Evolutionary conservation across 352 stramenopile species (phyloP), one percentile per base, ranked within the genome.

Genomic region (Phytophthora hybrid): DNA sequence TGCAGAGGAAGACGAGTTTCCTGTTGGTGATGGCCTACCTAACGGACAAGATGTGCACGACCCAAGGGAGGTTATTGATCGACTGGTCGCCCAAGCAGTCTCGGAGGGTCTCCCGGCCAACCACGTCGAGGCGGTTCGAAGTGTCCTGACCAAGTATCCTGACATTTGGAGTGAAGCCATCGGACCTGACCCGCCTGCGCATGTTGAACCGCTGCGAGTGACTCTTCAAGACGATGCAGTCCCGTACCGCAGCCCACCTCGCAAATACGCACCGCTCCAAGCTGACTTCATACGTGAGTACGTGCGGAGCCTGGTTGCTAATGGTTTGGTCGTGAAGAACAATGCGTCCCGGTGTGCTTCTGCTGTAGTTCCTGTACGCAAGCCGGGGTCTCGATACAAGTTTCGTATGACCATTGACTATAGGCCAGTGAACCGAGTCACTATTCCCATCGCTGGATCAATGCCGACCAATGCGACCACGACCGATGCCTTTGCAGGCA

Each of bases 241-340:
- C 8, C 51, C 62, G 4, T 23, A 57, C 2, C 49, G 51, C 1
- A 63, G 21, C 11, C 8, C 55, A 8, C 54, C 61, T 4, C 29
- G 55, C 10, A 65, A 65, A 1, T 69, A 65, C 18, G 58, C 66
- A 10, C 51, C 65, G 0, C 29, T 72, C 8, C 49, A 73, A n/a
- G 23, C 51, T 14, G 1, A 62, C 16, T 49, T 49, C 41, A 2
- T 49, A n/a, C 41, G 16, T 8, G 41, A 49, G 41, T n/a, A 49
- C 16, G 41, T 49, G 41, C 16, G 13, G 41, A 49, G 4, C 13
- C 41, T 49, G 41, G 41, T 49, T n/a, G 41, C 41, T 1, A 49
- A 5, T n/a, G 41, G 41, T 10, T n/a, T 19, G 16, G 41, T 49
- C 13, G 2, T 5, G 13, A 49, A 49, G 41, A 49, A 49, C 41